phyloP scores from a whole-genome alignment of 1,139 yeast genomes.

The Suhomyces bokatorum region DNA sequence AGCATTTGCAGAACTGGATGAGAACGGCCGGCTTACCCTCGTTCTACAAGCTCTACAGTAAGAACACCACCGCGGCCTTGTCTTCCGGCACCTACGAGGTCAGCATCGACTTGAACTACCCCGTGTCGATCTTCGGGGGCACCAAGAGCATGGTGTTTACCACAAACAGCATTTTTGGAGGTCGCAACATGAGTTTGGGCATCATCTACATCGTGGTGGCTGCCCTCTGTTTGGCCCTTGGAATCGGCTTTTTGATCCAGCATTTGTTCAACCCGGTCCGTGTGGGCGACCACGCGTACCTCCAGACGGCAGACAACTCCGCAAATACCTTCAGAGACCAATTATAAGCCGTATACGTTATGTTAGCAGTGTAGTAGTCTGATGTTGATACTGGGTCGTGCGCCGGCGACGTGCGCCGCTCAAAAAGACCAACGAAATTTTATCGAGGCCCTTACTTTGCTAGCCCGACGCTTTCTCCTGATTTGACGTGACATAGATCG shows the following conservation, averaged over 20 bases:
- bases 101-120: constrained; percentile 65
- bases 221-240: constrained; percentile 48
- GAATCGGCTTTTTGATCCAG: constrained; percentile 46
- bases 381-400: constrained; percentile 4
- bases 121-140: constrained; percentile 68
- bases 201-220: constrained; percentile 68
- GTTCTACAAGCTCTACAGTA: constrained; percentile 65
- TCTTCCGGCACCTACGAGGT: constrained; percentile 61
- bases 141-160: constrained; percentile 66
- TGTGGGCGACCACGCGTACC: constrained; percentile 47
- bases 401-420: constrained; percentile 7
- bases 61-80: constrained; percentile 51
- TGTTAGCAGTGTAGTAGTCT: not conserved
- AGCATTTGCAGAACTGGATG: constrained; percentile 74
- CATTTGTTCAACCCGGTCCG: constrained; percentile 49
- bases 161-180: constrained; percentile 69
- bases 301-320: constrained; percentile 24
- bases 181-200: constrained; percentile 67
- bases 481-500: not conserved
- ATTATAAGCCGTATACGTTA: constrained; percentile 12
- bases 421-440: constrained; percentile 11
- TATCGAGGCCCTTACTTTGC: constrained; percentile 1
- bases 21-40: constrained; percentile 76
- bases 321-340: constrained; percentile 22
- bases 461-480: not conserved